These are phyloP conservation scores for Saccharomyces uvarum DNA, from an alignment of 1,139 yeast species.

Conservation along the genomic window DNA sequence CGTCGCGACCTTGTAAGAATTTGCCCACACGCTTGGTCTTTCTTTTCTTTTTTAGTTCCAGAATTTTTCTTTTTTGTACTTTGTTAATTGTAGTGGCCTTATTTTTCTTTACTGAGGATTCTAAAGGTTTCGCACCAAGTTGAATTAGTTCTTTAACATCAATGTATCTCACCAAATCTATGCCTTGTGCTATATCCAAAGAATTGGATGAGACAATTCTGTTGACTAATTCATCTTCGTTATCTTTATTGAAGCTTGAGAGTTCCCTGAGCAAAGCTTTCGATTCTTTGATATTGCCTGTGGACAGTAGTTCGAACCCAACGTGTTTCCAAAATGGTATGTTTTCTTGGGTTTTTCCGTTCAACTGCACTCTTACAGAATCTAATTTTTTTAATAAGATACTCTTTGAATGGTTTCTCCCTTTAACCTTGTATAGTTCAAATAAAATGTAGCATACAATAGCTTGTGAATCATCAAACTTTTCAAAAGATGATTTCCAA, in stretches of 20 bases:
- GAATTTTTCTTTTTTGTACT: slow-evolving; percentile 21
- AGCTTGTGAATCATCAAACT: slow-evolving; percentile 8
- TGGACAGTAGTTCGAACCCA: slow-evolving; percentile 40
- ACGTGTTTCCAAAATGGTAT: slow-evolving; percentile 40
- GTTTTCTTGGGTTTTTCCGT: slow-evolving; percentile 1
- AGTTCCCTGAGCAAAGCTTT: slow-evolving; percentile 19
- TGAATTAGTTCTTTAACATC: slow-evolving; percentile 37
- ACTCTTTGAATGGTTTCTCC: slow-evolving; percentile 19
- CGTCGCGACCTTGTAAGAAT: slow-evolving; percentile 39
- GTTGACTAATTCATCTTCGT: slow-evolving; percentile 14
- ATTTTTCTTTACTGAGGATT: slow-evolving; percentile 19
- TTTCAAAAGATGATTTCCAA: slow-evolving; percentile 2
- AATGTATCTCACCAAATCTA: slow-evolving; percentile 36
- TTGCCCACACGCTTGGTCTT: slow-evolving; percentile 36
- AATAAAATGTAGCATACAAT: slow-evolving; percentile 20
- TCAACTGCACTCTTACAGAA: neutral
- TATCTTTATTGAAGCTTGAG: neutral
- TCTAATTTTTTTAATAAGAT: slow-evolving; percentile 14
- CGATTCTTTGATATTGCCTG: slow-evolving; percentile 31
- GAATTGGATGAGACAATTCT: slow-evolving; percentile 12
- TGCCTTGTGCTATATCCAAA: slow-evolving; percentile 19
- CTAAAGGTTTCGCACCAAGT: slow-evolving; percentile 36
- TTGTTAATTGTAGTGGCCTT: slow-evolving; percentile 14
- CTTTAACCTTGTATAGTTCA: slow-evolving; percentile 20
- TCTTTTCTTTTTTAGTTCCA: slow-evolving; percentile 34